A percentile compares a stretch with the other conserved stretches of the same genome.
phyloP scores from a whole-genome alignment of 345 rosid genomes.

The Anacardium occidentale region DNA sequence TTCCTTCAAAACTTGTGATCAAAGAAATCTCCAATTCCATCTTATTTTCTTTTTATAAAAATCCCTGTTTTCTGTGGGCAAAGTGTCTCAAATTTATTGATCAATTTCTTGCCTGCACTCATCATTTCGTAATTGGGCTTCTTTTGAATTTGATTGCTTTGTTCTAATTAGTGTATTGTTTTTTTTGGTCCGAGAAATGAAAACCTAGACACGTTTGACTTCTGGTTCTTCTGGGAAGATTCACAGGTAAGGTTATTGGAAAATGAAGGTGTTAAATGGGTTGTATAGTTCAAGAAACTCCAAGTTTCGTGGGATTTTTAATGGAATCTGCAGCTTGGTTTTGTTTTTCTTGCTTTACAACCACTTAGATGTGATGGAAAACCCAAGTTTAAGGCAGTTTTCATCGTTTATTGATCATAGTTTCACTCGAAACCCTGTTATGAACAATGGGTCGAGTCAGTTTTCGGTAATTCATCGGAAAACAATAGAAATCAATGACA shows the following conservation, averaged over 20 bases:
- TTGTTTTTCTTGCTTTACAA: slow-evolving; percentile 38
- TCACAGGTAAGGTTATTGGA: background rate
- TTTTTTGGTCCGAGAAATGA: slow-evolving; percentile 25
- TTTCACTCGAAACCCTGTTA: background rate
- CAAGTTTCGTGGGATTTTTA: slow-evolving; percentile 40
- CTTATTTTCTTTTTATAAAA: no score
- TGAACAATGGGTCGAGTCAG: slow-evolving; percentile 26
- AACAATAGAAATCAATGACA: slow-evolving; percentile 22
- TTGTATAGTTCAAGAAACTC: slow-evolving; percentile 27
- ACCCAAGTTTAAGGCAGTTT: slow-evolving; percentile 28
- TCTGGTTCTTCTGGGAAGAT: slow-evolving; percentile 15
- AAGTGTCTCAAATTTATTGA: no score
- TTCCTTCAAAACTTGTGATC: no score
- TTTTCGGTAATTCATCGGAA: slow-evolving; percentile 31
- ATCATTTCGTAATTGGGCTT: background rate
- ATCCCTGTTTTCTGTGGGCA: no score
- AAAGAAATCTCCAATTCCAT: no score
- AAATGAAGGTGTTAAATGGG: slow-evolving; percentile 27
- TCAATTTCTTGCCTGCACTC: no score
- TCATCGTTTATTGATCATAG: slow-evolving; percentile 24
- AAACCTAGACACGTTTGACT: slow-evolving; percentile 27
- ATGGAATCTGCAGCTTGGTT: slow-evolving; percentile 35
- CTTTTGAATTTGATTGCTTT: background rate
- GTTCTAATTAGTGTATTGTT: slow-evolving; percentile 9
- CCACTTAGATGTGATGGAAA: slow-evolving; percentile 32